Conservation (phyloP, 208 protist genomes). For the Trypanosoma congolense region DNA sequence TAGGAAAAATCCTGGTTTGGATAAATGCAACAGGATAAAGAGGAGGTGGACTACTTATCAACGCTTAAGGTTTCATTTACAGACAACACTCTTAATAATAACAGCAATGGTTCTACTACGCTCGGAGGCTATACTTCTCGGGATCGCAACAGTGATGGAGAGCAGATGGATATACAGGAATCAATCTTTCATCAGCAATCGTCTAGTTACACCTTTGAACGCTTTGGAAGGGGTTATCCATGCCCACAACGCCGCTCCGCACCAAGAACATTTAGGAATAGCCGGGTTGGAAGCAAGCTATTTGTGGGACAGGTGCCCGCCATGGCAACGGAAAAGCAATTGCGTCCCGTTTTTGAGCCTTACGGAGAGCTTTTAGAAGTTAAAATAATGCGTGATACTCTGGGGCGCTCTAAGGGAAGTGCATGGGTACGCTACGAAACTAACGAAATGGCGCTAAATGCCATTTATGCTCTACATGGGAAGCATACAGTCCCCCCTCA, state of each 20-base stretch:
- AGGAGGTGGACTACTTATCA: too few species aligned
- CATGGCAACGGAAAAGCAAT: constrained; percentile 79
- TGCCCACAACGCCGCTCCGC: not conserved
- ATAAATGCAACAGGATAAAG: too few species aligned
- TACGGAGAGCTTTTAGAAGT: constrained; percentile 74
- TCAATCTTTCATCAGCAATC: not conserved
- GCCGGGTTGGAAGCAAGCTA: constrained; percentile 65
- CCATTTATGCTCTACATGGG: constrained; percentile 72
- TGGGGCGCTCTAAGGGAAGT: constrained; percentile 70
- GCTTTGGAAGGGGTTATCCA: too few species aligned
- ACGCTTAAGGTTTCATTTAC: too few species aligned
- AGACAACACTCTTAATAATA: too few species aligned
- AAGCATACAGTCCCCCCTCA: constrained; percentile 79
- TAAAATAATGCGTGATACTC: constrained; percentile 78
- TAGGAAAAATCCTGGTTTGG: too few species aligned
- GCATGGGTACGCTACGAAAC: constrained; percentile 81
- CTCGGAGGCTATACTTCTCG: too few species aligned
- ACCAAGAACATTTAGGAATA: constrained; percentile 20
- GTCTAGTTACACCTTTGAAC: too few species aligned
- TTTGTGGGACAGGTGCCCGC: constrained; percentile 87
- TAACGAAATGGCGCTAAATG: constrained; percentile 47
- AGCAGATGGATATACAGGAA: not conserved
- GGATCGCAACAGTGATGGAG: not conserved
- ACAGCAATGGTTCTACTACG: too few species aligned
- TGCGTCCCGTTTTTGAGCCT: constrained; percentile 58